A percentile compares a stretch with the other conserved stretches of the same genome.
phyloP scores from a whole-genome alignment of 2,329 filamentous ascomycete genomes.

The Xylaria sp. region DNA sequence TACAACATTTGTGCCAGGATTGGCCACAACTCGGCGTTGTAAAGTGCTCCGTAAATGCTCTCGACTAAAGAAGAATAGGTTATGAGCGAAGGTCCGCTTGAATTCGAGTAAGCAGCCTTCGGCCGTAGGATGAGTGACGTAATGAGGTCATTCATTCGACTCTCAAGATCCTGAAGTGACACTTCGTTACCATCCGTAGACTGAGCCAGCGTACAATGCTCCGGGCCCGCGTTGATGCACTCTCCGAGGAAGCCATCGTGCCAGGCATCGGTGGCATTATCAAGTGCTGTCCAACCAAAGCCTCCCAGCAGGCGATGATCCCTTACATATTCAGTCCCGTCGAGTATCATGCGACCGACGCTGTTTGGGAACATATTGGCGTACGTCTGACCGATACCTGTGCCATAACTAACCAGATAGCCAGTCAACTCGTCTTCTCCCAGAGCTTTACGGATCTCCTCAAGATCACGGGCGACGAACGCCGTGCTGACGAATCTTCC shows the following conservation, averaged over 20 bases:
- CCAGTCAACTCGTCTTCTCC: conserved; percentile 60
- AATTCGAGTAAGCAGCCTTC: conserved; percentile 52
- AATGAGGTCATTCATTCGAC: conserved; percentile 55
- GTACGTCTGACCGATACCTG: conserved; percentile 63
- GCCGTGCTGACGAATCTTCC: conserved; percentile 60
- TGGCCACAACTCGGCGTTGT: conserved; percentile 58
- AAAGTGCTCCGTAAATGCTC: conserved; percentile 56
- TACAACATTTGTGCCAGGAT: conserved; percentile 55
- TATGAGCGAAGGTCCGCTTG: conserved; percentile 56
- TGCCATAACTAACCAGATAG: conserved; percentile 64
- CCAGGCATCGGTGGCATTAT: conserved; percentile 62
- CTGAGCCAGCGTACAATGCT: conserved; percentile 58
- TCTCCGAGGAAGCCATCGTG: conserved; percentile 63
- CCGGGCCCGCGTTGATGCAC: conserved; percentile 60
- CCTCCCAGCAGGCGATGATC: conserved; percentile 59
- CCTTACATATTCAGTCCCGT: conserved; percentile 60
- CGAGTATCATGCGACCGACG: conserved; percentile 61
- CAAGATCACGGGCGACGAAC: conserved; percentile 60
- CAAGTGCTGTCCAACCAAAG: conserved; percentile 60
- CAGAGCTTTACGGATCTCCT: conserved; percentile 59
- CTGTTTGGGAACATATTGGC: conserved; percentile 62
- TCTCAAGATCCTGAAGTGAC: conserved; percentile 52
- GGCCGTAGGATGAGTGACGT: conserved; percentile 54
- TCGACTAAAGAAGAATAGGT: conserved; percentile 58
- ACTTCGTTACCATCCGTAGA: conserved; percentile 47